These are phyloP conservation scores for Stephanodiscus triporus DNA, from an alignment of 108 stramenopile species.

Conservation along the genomic window DNA sequence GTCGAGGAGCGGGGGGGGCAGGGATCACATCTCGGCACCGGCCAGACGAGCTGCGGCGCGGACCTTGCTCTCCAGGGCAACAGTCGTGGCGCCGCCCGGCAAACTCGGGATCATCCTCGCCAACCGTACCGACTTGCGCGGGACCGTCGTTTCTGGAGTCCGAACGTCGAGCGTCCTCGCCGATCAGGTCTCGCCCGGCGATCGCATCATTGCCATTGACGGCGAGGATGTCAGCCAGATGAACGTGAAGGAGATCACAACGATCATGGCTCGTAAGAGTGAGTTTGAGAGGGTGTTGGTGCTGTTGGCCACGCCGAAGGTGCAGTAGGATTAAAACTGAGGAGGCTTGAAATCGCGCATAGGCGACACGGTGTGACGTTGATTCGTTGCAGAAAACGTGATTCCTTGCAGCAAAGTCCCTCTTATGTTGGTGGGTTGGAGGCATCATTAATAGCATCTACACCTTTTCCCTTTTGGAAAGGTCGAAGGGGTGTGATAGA, in stretches of 20 bases:
- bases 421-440: background rate
- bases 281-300: constrained; percentile 85
- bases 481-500: background rate
- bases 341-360: background rate
- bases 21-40: constrained; percentile 45
- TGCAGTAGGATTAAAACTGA: constrained; percentile 41
- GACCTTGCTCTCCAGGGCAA: constrained; percentile 62
- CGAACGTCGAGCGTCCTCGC: constrained; percentile 79
- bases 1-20: constrained; percentile 18
- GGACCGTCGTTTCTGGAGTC: constrained; percentile 89
- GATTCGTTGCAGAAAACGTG: background rate
- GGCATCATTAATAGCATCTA: background rate
- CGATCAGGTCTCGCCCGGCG: constrained; percentile 78
- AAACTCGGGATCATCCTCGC: constrained; percentile 91
- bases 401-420: background rate
- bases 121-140: constrained; percentile 85
- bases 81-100: constrained; percentile 82
- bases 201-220: constrained; percentile 89
- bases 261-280: constrained; percentile 87
- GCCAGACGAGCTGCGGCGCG: constrained; percentile 45
- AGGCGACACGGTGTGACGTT: background rate
- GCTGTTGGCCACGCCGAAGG: constrained; percentile 56
- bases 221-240: constrained; percentile 91
- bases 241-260: constrained; percentile 88
- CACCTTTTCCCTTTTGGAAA: background rate